Base-by-base conservation (phyloP, 2,329 filamentous ascomycete species). In the Ophiosphaerella herpotricha region DNA sequence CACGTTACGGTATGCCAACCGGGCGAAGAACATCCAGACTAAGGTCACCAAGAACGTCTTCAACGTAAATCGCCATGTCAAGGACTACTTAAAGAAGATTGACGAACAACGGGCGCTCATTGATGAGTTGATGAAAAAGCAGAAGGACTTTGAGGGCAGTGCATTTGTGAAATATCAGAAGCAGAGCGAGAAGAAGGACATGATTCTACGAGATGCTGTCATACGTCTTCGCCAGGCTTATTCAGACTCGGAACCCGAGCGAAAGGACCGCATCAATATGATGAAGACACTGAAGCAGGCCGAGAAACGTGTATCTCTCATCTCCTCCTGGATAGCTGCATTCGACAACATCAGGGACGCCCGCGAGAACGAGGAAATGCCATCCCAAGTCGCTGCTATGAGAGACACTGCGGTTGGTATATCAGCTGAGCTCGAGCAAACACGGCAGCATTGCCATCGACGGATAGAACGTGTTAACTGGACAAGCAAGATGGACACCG, bases 11-110 rank as follows among this genome's bases (percentile, higher is more conserved):
- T 99, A 99, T 68, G 94, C 94, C 42, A 97, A 99, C 74, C 84
- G 94, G 61, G 94, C 94, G 51, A 99, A 99, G 83, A 99, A 99
- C 68, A 99, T 99, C 70, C 95, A 97, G 77, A 99, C 94, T 51
- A 99, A 99, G 81, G 91, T 97, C 49, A 97, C 94, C n/a, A 87
- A 92, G 66, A 99, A 99, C 70, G 92, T 97, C 21, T 99, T 95
- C 78, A 99, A 99, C 72, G 94, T 99, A 57, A 97, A 99, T 73
- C 89, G 94, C 54, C 94, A 99, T 75, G 94, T 99, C 67, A 99
- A 99, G 78, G 94, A 99, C 75, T 99, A 96, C 76, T 77, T 99
- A 71, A 94, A 97, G 79, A 97, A 97, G 82, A 99, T 99, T 65
- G 93, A 99, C 69, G 94, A 99, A 76, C 93, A 99, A 72, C 92